Evolutionary conservation across 352 stramenopile genomes (phyloP), one percentile per base, ranked within the genome.

Genomic region (Phytophthora tentaculata): DNA sequence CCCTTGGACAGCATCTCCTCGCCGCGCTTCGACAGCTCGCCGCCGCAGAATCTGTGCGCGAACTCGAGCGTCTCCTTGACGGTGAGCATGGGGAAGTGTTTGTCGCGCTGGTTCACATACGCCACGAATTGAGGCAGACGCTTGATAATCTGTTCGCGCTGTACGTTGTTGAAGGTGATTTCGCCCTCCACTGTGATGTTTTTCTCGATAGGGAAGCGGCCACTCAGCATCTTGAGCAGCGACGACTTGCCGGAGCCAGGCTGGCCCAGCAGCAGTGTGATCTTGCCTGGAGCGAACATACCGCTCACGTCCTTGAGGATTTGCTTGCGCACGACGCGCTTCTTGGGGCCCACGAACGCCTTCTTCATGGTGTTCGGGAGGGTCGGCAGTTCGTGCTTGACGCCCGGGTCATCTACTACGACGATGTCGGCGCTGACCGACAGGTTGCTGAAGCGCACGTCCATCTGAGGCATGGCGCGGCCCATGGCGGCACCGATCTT

Each of bases 141-240:
- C 35, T 43, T 43, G 2, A 43, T 43, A 2, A 43, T 43, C 12
- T n/a, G 35, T 43, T 43, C 35, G 14, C 35, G 35, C 35, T 17
- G 35, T 43, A 43, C 35, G 35, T 43, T 43, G 35, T 43, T 43
- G 35, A 43, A 43, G 10, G 35, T n/a, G 35, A 43, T 43, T 2
- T 43, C 35, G 9, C 35, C 76, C 10, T 82, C 70, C 22, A 86
- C 17, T 3, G 58, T 71, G 52, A 83, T 71, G 60, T 79, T 79
- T 45, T 79, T 85, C 14, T 32, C 28, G 0, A 67, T 57, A 4
- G 69, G 65, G 54, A 86, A 77, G 1, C 79, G 67, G 8, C 73
- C 79, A 26, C 67, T 79, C 1, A 86, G 63, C 41, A 81, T 39
- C 61, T 86, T 84, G n/a, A 86, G 47, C 0, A 86, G 61, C 7